A percentile compares a stretch with the other conserved stretches of the same genome.
Conservation (phyloP, 805 yeast genomes). For the Lachancea sp. region DNA sequence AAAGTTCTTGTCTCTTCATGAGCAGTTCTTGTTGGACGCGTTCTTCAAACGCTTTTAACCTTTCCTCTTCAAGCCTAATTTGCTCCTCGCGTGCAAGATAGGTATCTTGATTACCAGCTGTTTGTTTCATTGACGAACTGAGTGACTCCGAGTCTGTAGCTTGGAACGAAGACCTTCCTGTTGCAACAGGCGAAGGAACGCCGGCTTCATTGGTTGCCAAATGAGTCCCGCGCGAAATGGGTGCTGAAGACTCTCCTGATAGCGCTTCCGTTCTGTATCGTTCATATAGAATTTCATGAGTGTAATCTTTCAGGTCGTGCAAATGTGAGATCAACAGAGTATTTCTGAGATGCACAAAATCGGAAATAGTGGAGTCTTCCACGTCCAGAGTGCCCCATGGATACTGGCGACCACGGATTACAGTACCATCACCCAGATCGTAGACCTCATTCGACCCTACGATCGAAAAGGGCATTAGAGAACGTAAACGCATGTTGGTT, state of each 20-base stretch:
- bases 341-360: constrained; percentile 73
- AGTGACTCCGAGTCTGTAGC: constrained; percentile 6
- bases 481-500: constrained; percentile 58
- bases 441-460: constrained; percentile 63
- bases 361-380: constrained; percentile 69
- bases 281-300: constrained; percentile 83
- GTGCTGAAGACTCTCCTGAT: constrained; percentile 42
- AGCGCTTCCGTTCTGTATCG: constrained; percentile 84
- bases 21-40: constrained; percentile 82
- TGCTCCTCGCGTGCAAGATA: constrained; percentile 76
- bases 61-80: constrained; percentile 81
- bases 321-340: constrained; percentile 76
- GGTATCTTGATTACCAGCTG: constrained; percentile 33
- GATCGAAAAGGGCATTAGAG: constrained; percentile 59
- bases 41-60: constrained; percentile 78
- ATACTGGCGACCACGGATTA: constrained; percentile 46
- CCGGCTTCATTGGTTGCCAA: constrained; percentile 4
- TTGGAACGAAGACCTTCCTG: constrained; percentile 7
- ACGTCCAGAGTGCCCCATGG: constrained; percentile 57
- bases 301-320: constrained; percentile 80
- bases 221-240: constrained; percentile 4
- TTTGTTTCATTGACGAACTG: constrained; percentile 10
- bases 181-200: constrained; percentile 8
- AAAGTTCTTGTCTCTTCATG: constrained; percentile 72
- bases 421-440: constrained; percentile 38